Conservation (phyloP, 192 early-diverging fungal genomes). For the Kappamyces sp. region DNA sequence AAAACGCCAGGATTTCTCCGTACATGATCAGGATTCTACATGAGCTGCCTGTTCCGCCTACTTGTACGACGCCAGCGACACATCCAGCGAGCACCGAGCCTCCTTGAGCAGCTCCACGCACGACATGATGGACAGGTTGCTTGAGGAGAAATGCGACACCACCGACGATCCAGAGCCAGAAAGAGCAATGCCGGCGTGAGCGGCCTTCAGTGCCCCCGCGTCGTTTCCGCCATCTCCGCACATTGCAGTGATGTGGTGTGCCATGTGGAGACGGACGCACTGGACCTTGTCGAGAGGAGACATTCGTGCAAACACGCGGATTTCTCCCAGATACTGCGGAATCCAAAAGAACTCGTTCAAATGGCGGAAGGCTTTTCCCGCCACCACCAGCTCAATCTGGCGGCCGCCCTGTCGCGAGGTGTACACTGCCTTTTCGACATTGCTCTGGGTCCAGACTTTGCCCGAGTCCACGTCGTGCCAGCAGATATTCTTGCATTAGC, state of each 20-base stretch:
- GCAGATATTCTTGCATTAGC: not conserved
- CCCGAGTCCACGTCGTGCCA: constrained; percentile 59
- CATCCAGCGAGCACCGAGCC: constrained; percentile 69
- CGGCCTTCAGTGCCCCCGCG: constrained; percentile 72
- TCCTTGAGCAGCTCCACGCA: constrained; percentile 70
- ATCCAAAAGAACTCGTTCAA: constrained; percentile 38
- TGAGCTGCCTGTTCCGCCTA: constrained; percentile 30
- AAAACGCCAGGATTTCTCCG: constrained; percentile 64
- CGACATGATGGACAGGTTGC: constrained; percentile 51
- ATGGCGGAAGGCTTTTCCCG: constrained; percentile 60
- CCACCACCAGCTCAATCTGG: constrained; percentile 63
- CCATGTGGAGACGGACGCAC: constrained; percentile 72
- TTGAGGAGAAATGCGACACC: constrained; percentile 76
- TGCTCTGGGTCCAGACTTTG: constrained; percentile 16
- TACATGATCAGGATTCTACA: constrained; percentile 42
- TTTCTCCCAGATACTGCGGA: constrained; percentile 56
- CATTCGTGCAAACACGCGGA: constrained; percentile 75
- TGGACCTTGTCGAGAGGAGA: constrained; percentile 70
- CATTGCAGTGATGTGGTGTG: constrained; percentile 73
- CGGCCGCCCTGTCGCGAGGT: constrained; percentile 20
- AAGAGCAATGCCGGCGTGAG: constrained; percentile 75
- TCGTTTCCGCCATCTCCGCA: constrained; percentile 88
- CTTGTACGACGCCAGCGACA: constrained; percentile 71
- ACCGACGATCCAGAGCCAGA: constrained; percentile 78
- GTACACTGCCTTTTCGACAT: constrained; percentile 17